Conservation (phyloP, 208 protist genomes). For the Porcisia deanei region DNA sequence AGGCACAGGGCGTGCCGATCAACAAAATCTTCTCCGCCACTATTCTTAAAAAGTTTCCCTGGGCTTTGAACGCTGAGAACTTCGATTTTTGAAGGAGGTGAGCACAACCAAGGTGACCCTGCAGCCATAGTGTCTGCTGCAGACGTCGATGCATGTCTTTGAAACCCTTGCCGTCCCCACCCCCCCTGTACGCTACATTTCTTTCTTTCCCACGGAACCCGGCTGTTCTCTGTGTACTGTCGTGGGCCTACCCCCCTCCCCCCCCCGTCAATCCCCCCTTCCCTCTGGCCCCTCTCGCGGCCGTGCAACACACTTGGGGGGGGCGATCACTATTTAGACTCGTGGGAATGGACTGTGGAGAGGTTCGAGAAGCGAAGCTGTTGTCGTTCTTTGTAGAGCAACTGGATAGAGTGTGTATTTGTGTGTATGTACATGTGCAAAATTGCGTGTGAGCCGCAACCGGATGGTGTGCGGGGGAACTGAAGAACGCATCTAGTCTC, state of each 20-base stretch:
- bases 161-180: too few species aligned
- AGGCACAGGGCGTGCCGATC: constrained; percentile 92
- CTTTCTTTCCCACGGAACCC: too few species aligned
- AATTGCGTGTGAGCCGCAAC: not conserved
- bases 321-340: not conserved
- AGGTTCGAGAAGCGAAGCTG: not conserved
- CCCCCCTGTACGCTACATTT: too few species aligned
- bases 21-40: constrained; percentile 97
- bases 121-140: not conserved
- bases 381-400: not conserved
- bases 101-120: not conserved
- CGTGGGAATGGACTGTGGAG: not conserved
- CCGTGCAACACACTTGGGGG: not conserved
- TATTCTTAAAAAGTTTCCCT: constrained; percentile 97
- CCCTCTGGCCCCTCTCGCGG: not conserved
- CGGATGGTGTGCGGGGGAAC: not conserved
- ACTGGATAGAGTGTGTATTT: not conserved
- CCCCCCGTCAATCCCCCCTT: not conserved
- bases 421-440: not conserved
- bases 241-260: too few species aligned
- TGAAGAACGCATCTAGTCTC: too few species aligned
- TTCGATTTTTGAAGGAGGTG: constrained; percentile 64
- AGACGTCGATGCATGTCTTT: too few species aligned
- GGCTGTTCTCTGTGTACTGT: too few species aligned
- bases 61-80: constrained; percentile 90